phyloP scores from a whole-genome alignment of 306 rosid genomes.

The Mucuna pruriens region DNA sequence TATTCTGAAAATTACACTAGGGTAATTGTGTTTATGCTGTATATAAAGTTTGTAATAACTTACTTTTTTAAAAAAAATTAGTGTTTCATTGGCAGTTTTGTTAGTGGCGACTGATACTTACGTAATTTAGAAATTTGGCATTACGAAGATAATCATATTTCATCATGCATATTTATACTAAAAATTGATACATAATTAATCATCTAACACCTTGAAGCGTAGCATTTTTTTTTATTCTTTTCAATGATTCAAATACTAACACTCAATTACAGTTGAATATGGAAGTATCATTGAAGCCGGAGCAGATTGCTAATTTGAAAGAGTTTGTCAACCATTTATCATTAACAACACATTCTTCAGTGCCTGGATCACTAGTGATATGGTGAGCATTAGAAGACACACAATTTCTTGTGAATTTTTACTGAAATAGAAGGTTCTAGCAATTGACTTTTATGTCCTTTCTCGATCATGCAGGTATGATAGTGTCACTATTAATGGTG shows the following conservation, averaged over 20 bases:
- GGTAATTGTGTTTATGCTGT: not conserved
- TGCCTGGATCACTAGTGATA: constrained; percentile 3
- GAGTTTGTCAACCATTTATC: constrained; percentile 7
- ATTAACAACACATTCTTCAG: not conserved
- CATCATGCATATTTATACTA: not conserved
- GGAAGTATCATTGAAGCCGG: not conserved
- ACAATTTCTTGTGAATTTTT: not conserved
- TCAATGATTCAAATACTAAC: not conserved
- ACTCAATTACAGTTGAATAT: constrained; percentile 5
- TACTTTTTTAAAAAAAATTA: not conserved
- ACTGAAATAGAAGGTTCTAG: not conserved
- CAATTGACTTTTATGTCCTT: not conserved
- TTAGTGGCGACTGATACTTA: not conserved
- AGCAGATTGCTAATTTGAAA: not conserved
- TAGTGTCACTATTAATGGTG: not conserved
- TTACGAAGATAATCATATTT: not conserved
- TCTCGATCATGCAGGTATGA: not conserved
- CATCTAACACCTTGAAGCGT: not conserved
- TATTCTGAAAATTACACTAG: not conserved
- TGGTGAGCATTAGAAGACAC: not conserved
- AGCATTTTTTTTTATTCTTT: not conserved
- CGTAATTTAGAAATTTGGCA: not conserved
- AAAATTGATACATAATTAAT: not conserved
- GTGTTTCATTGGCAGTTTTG: not conserved
- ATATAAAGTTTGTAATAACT: not conserved